phyloP scores from a whole-genome alignment of 2,329 filamentous ascomycete species.

The Neofusicoccum cordaticola region DNA sequence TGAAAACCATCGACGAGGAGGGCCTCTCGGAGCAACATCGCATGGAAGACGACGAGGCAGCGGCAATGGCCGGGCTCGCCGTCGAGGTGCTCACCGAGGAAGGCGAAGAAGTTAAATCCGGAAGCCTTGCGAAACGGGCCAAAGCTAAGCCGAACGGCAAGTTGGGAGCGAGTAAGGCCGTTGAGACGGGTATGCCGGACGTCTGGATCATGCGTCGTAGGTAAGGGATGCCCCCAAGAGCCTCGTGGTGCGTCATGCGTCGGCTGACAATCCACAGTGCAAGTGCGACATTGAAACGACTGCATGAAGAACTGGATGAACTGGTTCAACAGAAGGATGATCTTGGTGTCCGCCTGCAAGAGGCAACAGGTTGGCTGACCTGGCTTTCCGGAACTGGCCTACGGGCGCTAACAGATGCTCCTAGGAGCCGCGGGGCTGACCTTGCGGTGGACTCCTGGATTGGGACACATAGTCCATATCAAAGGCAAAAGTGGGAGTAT shows the following conservation, averaged over 20 bases:
- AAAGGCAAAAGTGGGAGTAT: conserved; percentile 70
- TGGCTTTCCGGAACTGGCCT: neutral
- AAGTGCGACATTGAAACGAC: conserved; percentile 60
- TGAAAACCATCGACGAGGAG: conserved; percentile 85
- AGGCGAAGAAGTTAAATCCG: conserved; percentile 57
- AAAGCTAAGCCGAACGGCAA: conserved; percentile 29
- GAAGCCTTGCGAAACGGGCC: conserved; percentile 34
- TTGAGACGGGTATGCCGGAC: conserved; percentile 41
- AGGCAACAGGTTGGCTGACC: conserved; percentile 47
- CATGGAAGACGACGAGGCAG: conserved; percentile 68
- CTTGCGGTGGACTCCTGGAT: conserved; percentile 79
- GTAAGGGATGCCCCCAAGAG: conserved; percentile 18
- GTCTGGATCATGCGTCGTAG: conserved; percentile 62
- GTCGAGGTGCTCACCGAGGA: conserved; percentile 69
- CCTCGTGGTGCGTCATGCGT: conserved; percentile 15
- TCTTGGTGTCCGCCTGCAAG: conserved; percentile 61
- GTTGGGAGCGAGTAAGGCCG: neutral
- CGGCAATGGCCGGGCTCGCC: conserved; percentile 69
- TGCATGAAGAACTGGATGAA: conserved; percentile 66
- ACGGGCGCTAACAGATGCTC: conserved; percentile 20
- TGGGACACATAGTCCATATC: conserved; percentile 89
- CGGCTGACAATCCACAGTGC: conserved; percentile 45
- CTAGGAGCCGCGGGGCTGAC: conserved; percentile 61
- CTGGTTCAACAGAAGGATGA: conserved; percentile 59
- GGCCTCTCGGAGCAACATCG: conserved; percentile 78